Percentiles rank a stretch among this genome's conserved stretches.
These are phyloP conservation scores for Viola odorata DNA, from an alignment of 345 rosid species.

Conservation along the genomic window DNA sequence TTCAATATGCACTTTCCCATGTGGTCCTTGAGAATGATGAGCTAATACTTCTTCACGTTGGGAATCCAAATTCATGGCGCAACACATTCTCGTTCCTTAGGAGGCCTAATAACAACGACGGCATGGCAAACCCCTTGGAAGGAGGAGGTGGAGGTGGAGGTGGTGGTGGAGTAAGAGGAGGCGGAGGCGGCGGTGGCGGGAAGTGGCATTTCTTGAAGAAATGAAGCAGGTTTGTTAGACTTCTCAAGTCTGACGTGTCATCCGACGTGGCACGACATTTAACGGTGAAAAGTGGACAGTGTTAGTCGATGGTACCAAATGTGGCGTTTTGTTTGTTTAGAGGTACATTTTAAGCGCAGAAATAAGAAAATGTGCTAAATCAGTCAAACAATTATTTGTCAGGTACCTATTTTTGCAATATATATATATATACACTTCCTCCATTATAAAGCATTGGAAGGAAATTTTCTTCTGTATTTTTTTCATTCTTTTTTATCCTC, in stretches of 20 bases:
- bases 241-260: no score
- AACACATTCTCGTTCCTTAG: conserved; percentile 49
- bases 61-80: conserved; percentile 45
- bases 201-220: conserved; percentile 53
- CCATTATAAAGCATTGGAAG: not conserved
- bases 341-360: no score
- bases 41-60: conserved; percentile 55
- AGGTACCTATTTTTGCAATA: no score
- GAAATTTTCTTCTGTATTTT: not conserved
- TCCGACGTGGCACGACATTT: no score
- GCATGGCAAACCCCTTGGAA: not conserved
- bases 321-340: no score
- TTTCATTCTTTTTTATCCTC: no score
- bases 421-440: no score
- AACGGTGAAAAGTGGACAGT: no score
- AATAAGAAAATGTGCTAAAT: no score
- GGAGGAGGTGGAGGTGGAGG: conserved; percentile 2
- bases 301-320: no score
- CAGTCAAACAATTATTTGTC: no score
- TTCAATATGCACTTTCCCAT: conserved; percentile 66
- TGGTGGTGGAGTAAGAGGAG: no score
- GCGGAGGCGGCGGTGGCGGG: conserved; percentile 13
- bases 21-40: conserved; percentile 60
- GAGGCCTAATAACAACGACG: conserved; percentile 11
- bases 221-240: conserved; percentile 56